A percentile compares a stretch with the other conserved stretches of the same genome.
Evolutionary conservation across 2,329 filamentous ascomycete genomes (phyloP).

Genomic region (Botrytis deweyae): DNA sequence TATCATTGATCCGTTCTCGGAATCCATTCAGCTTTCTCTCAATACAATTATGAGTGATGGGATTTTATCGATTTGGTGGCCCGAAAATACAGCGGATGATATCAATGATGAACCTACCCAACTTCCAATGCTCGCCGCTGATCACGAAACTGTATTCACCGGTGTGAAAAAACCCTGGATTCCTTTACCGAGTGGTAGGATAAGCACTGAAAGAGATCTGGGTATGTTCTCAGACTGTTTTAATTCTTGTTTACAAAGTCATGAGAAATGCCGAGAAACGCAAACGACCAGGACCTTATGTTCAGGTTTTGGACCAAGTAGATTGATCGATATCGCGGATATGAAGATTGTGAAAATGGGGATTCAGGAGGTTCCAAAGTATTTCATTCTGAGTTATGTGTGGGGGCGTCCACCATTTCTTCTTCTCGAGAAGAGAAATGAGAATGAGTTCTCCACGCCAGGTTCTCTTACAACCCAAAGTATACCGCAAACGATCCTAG

Average conservation of each 20-base stretch:
- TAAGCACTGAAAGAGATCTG: neutral
- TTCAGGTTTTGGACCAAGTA: neutral
- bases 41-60: neutral
- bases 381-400: conserved; percentile 25
- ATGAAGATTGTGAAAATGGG: neutral
- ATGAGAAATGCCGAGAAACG: neutral
- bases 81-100: neutral
- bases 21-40: neutral
- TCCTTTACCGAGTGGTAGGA: neutral
- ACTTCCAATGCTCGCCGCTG: conserved; percentile 1
- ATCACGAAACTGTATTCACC: neutral
- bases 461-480: neutral
- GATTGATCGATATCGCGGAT: neutral
- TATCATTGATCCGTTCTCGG: neutral
- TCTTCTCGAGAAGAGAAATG: conserved; percentile 10
- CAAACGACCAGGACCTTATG: neutral
- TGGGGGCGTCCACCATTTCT: conserved; percentile 23
- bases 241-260: neutral
- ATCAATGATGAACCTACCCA: neutral
- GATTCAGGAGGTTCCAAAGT: neutral
- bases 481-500: conserved; percentile 20
- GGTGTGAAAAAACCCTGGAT: neutral
- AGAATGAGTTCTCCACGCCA: neutral
- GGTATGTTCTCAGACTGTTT: neutral
- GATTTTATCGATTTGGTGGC: neutral